Conservation (phyloP, 2,329 filamentous ascomycete species). For the Diaporthe destruens region DNA sequence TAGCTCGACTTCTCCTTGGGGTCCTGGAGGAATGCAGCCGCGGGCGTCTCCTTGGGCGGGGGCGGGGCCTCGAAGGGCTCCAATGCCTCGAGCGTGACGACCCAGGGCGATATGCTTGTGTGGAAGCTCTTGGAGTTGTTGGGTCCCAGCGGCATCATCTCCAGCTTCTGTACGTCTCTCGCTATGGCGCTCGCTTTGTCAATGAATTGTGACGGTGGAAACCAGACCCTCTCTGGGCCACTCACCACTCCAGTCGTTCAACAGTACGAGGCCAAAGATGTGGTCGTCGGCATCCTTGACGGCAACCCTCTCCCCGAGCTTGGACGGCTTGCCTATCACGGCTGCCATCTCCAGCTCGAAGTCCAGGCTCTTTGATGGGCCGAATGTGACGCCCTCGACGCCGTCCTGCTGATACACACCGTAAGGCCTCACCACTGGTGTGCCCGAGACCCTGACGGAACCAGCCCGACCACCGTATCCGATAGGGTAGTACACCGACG, state of each 20-base stretch:
- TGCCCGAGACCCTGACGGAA: conserved; percentile 63
- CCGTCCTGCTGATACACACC: conserved; percentile 55
- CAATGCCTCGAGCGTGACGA: conserved; percentile 71
- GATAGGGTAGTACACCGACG: conserved; percentile 62
- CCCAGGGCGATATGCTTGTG: conserved; percentile 72
- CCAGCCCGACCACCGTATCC: conserved; percentile 69
- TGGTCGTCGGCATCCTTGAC: conserved; percentile 66
- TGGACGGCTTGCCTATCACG: conserved; percentile 57
- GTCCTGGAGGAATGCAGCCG: conserved; percentile 52
- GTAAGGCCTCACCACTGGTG: conserved; percentile 59
- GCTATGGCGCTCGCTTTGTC: conserved; percentile 48
- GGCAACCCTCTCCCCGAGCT: conserved; percentile 52
- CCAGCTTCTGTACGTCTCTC: conserved; percentile 71
- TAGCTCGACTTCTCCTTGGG: conserved; percentile 52
- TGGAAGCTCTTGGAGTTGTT: conserved; percentile 72
- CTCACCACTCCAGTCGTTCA: conserved; percentile 73
- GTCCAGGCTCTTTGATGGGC: conserved; percentile 53
- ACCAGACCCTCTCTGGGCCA: conserved; percentile 45
- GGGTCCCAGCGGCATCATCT: conserved; percentile 72
- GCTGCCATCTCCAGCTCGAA: conserved; percentile 60
- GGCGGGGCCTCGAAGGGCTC: conserved; percentile 65
- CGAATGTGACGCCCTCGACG: conserved; percentile 47
- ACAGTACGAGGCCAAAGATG: conserved; percentile 72
- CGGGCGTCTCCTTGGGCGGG: conserved; percentile 44
- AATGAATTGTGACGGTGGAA: conserved; percentile 42